phyloP scores from a whole-genome alignment of 345 rosid genomes.

The Eutrema yunnanense region DNA sequence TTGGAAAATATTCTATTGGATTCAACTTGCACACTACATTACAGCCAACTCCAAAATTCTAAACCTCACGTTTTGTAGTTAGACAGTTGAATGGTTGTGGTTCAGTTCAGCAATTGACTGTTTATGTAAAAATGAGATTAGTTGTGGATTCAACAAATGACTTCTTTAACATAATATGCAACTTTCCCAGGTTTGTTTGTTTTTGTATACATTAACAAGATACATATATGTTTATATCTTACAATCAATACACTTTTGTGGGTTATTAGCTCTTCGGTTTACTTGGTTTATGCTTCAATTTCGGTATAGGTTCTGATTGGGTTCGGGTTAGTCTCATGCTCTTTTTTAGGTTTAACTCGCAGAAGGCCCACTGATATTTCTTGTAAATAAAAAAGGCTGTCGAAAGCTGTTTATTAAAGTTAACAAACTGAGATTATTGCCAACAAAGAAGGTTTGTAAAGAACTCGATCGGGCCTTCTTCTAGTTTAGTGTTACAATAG shows the following conservation, averaged over 20 bases:
- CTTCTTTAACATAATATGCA: neutral
- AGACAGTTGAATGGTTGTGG: neutral
- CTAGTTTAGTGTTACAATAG: too few species aligned
- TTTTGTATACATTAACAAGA: neutral
- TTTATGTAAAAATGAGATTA: neutral
- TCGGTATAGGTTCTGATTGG: neutral
- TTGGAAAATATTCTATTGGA: neutral
- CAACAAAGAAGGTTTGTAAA: too few species aligned
- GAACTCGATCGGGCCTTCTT: too few species aligned
- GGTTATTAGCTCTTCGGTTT: too few species aligned
- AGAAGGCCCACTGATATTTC: too few species aligned
- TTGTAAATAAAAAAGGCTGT: too few species aligned
- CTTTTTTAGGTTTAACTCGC: neutral
- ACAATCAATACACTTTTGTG: too few species aligned
- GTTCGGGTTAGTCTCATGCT: neutral
- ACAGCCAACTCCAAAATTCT: neutral
- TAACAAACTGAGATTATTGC: too few species aligned
- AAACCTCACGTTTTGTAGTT: neutral
- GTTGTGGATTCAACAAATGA: neutral
- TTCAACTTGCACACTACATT: neutral
- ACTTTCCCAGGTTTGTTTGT: neutral
- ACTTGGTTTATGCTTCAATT: neutral
- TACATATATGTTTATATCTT: too few species aligned
- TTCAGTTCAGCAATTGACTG: neutral
- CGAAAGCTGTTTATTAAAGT: too few species aligned